Base-by-base conservation (phyloP, 805 yeast species). In the Torulaspora quercuum region DNA sequence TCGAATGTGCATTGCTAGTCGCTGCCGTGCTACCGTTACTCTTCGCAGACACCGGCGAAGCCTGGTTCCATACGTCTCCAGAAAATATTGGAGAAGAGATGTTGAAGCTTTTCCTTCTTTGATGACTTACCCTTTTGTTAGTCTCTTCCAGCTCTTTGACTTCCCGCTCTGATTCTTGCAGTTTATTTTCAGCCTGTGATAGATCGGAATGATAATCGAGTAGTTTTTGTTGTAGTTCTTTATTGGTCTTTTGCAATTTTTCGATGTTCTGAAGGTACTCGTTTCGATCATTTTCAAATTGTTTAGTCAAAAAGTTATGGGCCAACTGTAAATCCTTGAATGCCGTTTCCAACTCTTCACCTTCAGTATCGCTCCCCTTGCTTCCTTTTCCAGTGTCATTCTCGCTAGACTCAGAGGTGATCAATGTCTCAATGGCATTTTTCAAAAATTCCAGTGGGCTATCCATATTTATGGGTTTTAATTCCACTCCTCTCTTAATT, bases 301-400 rank as follows among this genome's bases (percentile, higher is more conserved):
- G 84, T 51, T 77, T 76, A 2, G 81, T 70, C 37, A 82, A 62
- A 52, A 80, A 82, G 42, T 71, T 77, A 56, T 82, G 87, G 2
- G 87, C 82, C 53, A 82, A 74, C 46, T 81, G 78, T 35, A 82
- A 64, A 54, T 82, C 92, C 38, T 69, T 72, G 33, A 82, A 63
- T 0, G 88, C 87, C 0, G 82, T 75, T 45, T 69, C 70, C 49
- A 74, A 63, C 13, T 47, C 56, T 50, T 50, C 16, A 35, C n/a
- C 13, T 42, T 25, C 11, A n/a, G 24, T 15, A 6, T 18, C 5
- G 25, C 22, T 12, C 24, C 29, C 27, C 22, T 18, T 11, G 45
- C 54, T 6, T 48, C 48, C 11, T 31, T 6, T 7, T 35, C 17
- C 29, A 19, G 25, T 25, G 13, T 21, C 25, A n/a, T n/a, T n/a